Base-by-base conservation (phyloP, 2,329 filamentous ascomycete species). In the Aspergillus pseudonomiae region DNA sequence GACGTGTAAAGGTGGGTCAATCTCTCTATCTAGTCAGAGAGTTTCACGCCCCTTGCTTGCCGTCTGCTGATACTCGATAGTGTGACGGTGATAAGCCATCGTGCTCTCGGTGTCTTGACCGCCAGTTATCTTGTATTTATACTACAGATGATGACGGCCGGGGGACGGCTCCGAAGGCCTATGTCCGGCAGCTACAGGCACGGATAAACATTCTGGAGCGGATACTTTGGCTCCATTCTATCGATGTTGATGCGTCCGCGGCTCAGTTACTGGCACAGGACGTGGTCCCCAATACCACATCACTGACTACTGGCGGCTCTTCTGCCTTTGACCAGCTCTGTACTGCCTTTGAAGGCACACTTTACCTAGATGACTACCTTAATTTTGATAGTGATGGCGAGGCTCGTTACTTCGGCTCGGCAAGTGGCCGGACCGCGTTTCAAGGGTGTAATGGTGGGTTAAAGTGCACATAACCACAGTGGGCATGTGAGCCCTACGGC, bases 321-420 rank as follows among this genome's bases (percentile, higher is more conserved):
- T 60, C 67, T 14, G 62, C 60, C 30, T 56, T 69, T 45, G 66
- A 71, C 48, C 65, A 71, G 34, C 14, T 74, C 19, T 70, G 64
- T 39, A 55, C 66, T 4, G 67, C 67, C 3, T 73, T 76, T 55
- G 73, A 77, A 45, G 76, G 76, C 1, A 68, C 71, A 3, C 65
- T 78, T 2, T 74, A 72, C 16, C 45, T 78, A 0, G 76, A 78
- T 32, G 77, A 77, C 46, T 72, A 73, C 6, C 62, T 77, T 28
- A 76, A 77, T 34, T 77, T 75, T 30, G 76, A 79, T 30, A 69
- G 69, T 26, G 75, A 78, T 45, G 71, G 71, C 0, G 77, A 79
- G 57, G 67, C 72, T 48, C 67, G 73, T 1, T 80, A 77, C 56
- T 79, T 78, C 62, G 77, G 78, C 0, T 70, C 74, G 2, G 73